Evolutionary conservation across 805 yeast genomes (phyloP), one percentile per base, ranked within the genome.

Genomic region (Candida parachauliodes): DNA sequence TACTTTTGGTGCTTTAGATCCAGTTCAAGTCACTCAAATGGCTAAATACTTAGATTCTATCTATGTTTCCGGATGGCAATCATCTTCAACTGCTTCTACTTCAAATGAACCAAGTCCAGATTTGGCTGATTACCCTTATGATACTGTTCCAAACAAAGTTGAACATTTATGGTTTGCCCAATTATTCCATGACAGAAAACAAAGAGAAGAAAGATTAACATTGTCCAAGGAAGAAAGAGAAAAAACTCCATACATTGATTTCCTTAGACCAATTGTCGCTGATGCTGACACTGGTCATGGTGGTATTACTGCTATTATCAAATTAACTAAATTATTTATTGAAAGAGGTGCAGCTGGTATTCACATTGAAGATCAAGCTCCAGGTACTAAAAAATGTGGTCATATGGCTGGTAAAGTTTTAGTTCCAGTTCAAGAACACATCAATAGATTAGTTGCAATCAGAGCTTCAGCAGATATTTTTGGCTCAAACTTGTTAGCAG

Each of bases 271-370:
- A 42, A 87, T 91, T 52, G 76, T 91, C 52, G 98, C 98, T 29
- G 98, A 91, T 62, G 98, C 91, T 50, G 98, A 91, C 68, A 93
- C 98, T 41, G 98, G 98, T 51, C 98, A 91, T 63, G 98, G 98
- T 68, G 98, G 98, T 60, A 76, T 88, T 53, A 89, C 98, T 43
- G 98, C 98, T 40, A 88, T 88, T 50, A 83, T 88, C 70, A 91
- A 91, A 70, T 78, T 91, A 62, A 88, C 96, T 55, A 91, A 91
- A 72, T 74, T 91, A 80, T 91, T 91, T 60, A 86, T 91, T 52
- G 98, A 91, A 72, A 81, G 94, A 55, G 98, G 98, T 65, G 98
- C 98, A 40, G 97, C 98, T 42, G 98, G 98, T 59, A 88, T 91
- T 55, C 98, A 91, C 63, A 88, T 91, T 60, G 98, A 91, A 71